These are phyloP conservation scores for Candida tetrigidarum DNA, from an alignment of 1,139 yeast genomes.

Conservation along the genomic window DNA sequence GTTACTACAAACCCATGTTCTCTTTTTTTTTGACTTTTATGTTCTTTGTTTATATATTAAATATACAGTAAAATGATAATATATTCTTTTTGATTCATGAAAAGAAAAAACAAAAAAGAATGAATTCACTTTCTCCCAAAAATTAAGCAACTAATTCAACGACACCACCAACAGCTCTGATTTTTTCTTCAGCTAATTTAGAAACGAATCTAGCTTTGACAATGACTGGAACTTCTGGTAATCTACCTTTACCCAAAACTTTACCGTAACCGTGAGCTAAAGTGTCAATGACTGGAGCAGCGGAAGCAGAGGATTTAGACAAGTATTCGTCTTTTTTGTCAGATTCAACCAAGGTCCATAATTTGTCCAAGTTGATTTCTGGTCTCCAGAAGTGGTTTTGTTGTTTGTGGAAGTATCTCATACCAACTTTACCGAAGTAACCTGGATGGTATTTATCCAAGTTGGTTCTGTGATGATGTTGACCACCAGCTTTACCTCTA, in stretches of 20 bases:
- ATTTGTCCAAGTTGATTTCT: conserved; percentile 96
- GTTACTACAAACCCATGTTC: not conserved
- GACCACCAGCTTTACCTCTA: conserved; percentile 99
- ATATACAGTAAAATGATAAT: conserved; percentile 16
- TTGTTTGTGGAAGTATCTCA: conserved; percentile 99
- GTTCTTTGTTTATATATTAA: conserved; percentile 19
- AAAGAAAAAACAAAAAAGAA: conserved; percentile 1
- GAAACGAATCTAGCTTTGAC: conserved; percentile 99
- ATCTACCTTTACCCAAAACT: conserved; percentile 99
- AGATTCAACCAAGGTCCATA: conserved; percentile 96
- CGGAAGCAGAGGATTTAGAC: conserved; percentile 79
- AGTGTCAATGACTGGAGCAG: conserved; percentile 99
- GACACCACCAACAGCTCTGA: conserved; percentile 99
- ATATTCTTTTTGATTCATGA: conserved; percentile 7
- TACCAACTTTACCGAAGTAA: conserved; percentile 99
- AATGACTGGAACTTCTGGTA: conserved; percentile 98
- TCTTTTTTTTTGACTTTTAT: not conserved
- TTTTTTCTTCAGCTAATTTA: conserved; percentile 99
- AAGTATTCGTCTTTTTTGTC: conserved; percentile 96
- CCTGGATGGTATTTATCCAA: conserved; percentile 99
- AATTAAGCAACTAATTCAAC: conserved; percentile 97
- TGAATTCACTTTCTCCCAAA: no score
- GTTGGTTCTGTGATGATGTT: conserved; percentile 99
- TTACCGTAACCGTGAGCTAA: conserved; percentile 99
- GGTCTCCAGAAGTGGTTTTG: conserved; percentile 98